Conservation (phyloP, 1,139 yeast genomes). For the Suhomyces bokatorum region DNA sequence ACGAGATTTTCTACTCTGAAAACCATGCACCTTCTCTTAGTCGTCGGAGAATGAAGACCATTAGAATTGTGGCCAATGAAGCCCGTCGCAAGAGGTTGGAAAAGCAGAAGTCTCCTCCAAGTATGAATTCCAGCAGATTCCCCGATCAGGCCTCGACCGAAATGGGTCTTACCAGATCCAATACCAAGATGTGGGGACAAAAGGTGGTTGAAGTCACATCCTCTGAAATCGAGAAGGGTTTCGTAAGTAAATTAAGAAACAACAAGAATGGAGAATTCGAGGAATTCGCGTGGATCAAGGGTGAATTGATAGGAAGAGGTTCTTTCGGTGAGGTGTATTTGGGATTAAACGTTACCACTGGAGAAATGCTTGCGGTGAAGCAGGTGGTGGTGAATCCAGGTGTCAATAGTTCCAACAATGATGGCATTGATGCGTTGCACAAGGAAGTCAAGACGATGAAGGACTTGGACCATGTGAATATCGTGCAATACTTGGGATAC, state of each 20-base stretch:
- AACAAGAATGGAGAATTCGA: constrained; percentile 64
- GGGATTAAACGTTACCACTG: constrained; percentile 92
- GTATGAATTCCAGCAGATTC: constrained; percentile 77
- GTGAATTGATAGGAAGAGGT: constrained; percentile 95
- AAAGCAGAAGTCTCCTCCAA: constrained; percentile 44
- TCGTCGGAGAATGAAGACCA: constrained; percentile 71
- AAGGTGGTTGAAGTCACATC: constrained; percentile 89
- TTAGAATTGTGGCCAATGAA: constrained; percentile 89
- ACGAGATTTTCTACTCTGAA: constrained; percentile 39
- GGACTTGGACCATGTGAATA: constrained; percentile 89
- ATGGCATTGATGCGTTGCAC: constrained; percentile 78
- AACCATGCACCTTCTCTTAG: constrained; percentile 29
- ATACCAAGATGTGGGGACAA: constrained; percentile 98
- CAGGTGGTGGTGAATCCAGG: constrained; percentile 74
- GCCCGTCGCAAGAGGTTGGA: constrained; percentile 62
- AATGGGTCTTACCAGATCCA: constrained; percentile 58
- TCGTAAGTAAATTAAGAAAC: constrained; percentile 59
- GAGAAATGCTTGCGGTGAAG: constrained; percentile 98
- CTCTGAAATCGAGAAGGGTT: constrained; percentile 58
- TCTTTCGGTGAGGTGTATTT: constrained; percentile 95
- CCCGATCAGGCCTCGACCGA: constrained; percentile 66
- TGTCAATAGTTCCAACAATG: constrained; percentile 27
- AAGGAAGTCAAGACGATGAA: constrained; percentile 94
- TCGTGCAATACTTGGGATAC: constrained; percentile 93
- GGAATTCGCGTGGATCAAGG: constrained; percentile 97